A percentile compares a stretch with the other conserved stretches of the same genome.
Evolutionary conservation across 306 rosid genomes (phyloP).

Genomic region (Medicago arabica): DNA sequence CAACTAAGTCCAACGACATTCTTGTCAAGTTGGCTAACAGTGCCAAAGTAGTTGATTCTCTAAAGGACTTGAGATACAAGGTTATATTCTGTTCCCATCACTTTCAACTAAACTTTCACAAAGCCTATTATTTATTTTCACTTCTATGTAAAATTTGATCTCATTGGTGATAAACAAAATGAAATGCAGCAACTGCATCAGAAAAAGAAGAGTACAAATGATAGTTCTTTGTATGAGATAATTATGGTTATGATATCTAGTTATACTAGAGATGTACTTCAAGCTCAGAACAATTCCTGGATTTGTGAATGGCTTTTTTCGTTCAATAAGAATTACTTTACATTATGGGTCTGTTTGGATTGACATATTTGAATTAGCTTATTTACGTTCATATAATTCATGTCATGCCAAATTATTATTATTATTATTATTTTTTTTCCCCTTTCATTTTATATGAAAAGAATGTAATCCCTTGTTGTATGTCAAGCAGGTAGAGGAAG

Average conservation of each 20-base stretch:
- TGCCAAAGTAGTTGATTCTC: conserved; percentile 74
- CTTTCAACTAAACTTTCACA: conserved; percentile 7
- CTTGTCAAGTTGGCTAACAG: conserved; percentile 76
- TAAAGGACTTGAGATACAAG: conserved; percentile 79
- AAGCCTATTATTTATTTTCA: neutral
- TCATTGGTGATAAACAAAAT: conserved; percentile 2
- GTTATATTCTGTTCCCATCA: conserved; percentile 44
- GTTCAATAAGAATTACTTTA: neutral
- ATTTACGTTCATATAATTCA: too few relatives aligned
- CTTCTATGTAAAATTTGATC: conserved; percentile 4
- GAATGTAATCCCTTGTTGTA: conserved; percentile 2
- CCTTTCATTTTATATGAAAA: neutral
- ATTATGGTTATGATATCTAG: conserved; percentile 10
- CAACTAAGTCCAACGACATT: conserved; percentile 67
- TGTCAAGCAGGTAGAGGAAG: conserved; percentile 78
- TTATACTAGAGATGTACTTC: conserved; percentile 6
- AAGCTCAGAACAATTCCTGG: conserved; percentile 21
- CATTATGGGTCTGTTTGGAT: too few relatives aligned
- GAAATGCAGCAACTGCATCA: neutral
- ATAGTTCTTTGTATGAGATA: conserved; percentile 16
- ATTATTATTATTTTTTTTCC: too few relatives aligned
- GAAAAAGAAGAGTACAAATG: conserved; percentile 8
- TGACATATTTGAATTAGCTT: too few relatives aligned
- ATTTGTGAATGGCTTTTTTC: conserved; percentile 32
- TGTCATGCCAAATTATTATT: too few relatives aligned